Conservation (phyloP, 2,329 filamentous ascomycete genomes). For the Sporothrix euskadiensis region DNA sequence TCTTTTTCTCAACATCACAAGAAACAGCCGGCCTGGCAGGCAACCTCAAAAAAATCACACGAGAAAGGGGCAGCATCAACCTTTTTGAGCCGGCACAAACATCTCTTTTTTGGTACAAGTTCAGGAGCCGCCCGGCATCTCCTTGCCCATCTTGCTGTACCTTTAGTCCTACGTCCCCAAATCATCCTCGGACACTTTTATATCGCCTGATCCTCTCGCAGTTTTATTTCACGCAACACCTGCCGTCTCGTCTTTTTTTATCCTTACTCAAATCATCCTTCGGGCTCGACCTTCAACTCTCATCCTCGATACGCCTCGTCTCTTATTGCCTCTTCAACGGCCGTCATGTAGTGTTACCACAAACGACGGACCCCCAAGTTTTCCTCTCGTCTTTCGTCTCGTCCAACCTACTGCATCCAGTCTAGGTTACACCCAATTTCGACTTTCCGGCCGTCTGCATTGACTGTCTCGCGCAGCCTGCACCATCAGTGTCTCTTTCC, state of each 20-base stretch:
- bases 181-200: neutral
- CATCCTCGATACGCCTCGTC: neutral
- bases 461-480: neutral
- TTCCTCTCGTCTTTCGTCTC: neutral
- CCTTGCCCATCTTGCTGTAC: neutral
- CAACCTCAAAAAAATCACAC: neutral
- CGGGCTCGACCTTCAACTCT: neutral
- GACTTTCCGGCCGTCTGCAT: slow-evolving; percentile 11
- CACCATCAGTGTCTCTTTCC: neutral
- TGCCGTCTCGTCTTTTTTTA: neutral
- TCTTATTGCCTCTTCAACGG: neutral
- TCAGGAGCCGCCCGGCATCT: neutral
- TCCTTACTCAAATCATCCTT: neutral
- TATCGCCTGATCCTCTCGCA: neutral
- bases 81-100: neutral
- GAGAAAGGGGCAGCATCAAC: neutral
- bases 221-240: neutral
- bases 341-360: slow-evolving; percentile 25
- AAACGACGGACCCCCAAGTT: slow-evolving; percentile 23
- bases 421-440: slow-evolving; percentile 17
- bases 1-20: neutral
- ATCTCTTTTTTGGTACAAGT: neutral
- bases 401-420: neutral
- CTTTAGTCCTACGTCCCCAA: neutral
- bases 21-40: neutral